These are phyloP conservation scores for Peronospora farinosa DNA, from an alignment of 352 stramenopile genomes.

Conservation along the genomic window DNA sequence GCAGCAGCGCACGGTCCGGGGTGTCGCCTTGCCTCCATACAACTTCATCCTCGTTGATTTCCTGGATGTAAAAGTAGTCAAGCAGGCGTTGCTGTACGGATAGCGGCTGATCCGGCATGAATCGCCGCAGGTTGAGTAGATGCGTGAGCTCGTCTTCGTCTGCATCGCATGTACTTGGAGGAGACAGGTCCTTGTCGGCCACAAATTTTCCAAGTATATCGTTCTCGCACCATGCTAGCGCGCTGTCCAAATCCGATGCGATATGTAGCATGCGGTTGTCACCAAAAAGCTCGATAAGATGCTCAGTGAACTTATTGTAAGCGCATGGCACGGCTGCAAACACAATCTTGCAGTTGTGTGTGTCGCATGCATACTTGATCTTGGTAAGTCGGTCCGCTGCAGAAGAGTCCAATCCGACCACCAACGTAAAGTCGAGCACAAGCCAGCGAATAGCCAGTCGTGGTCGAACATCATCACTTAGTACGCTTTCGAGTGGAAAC, in stretches of 20 bases:
- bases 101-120: slow-evolving; percentile 65
- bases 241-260: slow-evolving; percentile 52
- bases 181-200: slow-evolving; percentile 13
- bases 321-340: slow-evolving; percentile 58
- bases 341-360: slow-evolving; percentile 56
- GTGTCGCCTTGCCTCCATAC: slow-evolving; percentile 65
- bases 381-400: slow-evolving; percentile 71
- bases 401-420: slow-evolving; percentile 88
- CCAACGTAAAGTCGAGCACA: slow-evolving; percentile 90
- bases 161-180: slow-evolving; percentile 14
- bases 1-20: slow-evolving; percentile 47
- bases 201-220: slow-evolving; percentile 42
- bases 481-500: slow-evolving; percentile 16
- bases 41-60: slow-evolving; percentile 51
- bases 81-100: slow-evolving; percentile 57
- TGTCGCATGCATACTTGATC: slow-evolving; percentile 71
- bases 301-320: slow-evolving; percentile 55
- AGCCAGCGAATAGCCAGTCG: slow-evolving; percentile 42
- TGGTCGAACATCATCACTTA: slow-evolving; percentile 17
- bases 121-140: slow-evolving; percentile 46
- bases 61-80: slow-evolving; percentile 63
- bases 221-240: slow-evolving; percentile 71
- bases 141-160: slow-evolving; percentile 54
- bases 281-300: slow-evolving; percentile 50
- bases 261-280: slow-evolving; percentile 49